Conservation (phyloP, 2,329 filamentous ascomycete genomes). For the Monilinia aucupariae region DNA sequence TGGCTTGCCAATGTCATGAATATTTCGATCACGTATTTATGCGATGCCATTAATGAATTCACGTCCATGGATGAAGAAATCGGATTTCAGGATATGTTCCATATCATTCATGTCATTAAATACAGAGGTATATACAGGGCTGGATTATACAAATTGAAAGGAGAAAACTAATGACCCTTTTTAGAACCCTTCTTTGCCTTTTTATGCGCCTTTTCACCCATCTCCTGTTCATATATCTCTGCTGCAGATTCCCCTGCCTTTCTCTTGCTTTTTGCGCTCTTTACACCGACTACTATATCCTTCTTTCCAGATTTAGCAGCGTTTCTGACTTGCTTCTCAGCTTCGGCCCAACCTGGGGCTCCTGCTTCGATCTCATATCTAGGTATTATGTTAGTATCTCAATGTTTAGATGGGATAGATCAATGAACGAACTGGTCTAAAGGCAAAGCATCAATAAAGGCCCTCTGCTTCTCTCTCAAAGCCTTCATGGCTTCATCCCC, state of each 20-base stretch:
- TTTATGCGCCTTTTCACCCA: conserved; percentile 49
- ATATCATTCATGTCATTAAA: conserved; percentile 9
- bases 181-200: conserved; percentile 47
- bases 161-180: conserved; percentile 23
- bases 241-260: conserved; percentile 58
- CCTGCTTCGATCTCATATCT: conserved; percentile 63
- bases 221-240: conserved; percentile 57
- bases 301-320: conserved; percentile 51
- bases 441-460: conserved; percentile 84
- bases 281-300: conserved; percentile 70
- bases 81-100: background rate
- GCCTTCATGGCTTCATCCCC: conserved; percentile 68
- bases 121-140: conserved; percentile 12
- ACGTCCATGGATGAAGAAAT: background rate
- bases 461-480: conserved; percentile 73
- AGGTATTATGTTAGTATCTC: conserved; percentile 24
- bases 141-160: conserved; percentile 5
- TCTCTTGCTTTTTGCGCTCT: conserved; percentile 69
- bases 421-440: conserved; percentile 66
- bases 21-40: background rate
- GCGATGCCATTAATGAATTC: background rate
- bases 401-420: background rate
- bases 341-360: conserved; percentile 58
- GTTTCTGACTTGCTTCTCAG: conserved; percentile 67
- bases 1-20: background rate